Base-by-base conservation (phyloP, 495 filamentous ascomycete genomes). In the Aspergillus cristatus region DNA sequence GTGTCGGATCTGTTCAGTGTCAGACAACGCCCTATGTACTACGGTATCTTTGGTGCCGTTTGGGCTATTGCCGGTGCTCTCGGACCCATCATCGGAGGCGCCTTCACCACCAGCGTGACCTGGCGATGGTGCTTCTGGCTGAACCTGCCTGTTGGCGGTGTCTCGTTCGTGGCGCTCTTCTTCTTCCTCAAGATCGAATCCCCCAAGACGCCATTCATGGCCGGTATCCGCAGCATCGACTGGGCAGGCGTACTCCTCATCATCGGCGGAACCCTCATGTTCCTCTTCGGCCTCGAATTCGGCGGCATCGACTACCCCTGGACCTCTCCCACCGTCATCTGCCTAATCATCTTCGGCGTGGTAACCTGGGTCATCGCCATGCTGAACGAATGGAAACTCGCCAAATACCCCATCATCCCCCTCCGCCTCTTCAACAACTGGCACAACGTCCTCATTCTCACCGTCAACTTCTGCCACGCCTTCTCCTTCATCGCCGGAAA, bases 1-100 rank as follows among this genome's bases (percentile, higher is more conserved):
- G 87, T 94, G 38, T 76, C 77, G 7, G 87, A 94, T 63, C 50
- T 90, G 35, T 88, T 90, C 60, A 80, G 77, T 42, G 72, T 85
- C 67, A 63, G 76, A 41, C 73, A 79, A 24, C 75, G 78, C 8
- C 75, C 76, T 0, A 62, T 75, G 47, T 82, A 82, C 46, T 71
- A 78, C 34, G 75, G 74, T 7, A 65, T 78, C 31, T 70, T 86
- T 40, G 78, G 82, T 13, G 70, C 75, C 5, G 76, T 78, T 1
- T 91, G 84, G 84, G 84, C 83, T 14, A 55, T 87, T 35, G 84
- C 84, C 15, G 72, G 74, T 41, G 78, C 79, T 4, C 51, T 86
- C 6, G 85, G 85, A 1, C 85, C 85, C 8, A 70, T 88, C 14
- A 64, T 91, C 12, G 85, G 85, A 11, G 85, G 85, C 11, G 71